Evolutionary conservation across 192 early-diverging fungal genomes (phyloP), one percentile per base, ranked within the genome.

Genomic region (Phlyctochytrium arcticum): DNA sequence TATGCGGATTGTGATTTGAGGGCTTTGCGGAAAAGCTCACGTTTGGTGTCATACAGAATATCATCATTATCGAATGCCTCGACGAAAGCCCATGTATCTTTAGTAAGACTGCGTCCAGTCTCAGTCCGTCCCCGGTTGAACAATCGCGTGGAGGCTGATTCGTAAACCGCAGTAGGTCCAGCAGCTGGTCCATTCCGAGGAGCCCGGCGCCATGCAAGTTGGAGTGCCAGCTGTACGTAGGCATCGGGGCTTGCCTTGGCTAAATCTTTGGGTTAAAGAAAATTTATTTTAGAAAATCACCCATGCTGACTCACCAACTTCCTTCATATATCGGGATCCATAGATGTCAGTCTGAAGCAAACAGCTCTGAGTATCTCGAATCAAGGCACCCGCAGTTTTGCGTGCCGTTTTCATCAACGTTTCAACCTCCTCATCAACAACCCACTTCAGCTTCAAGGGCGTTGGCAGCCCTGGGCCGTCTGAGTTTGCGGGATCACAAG

Each of bases 61-160:
- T 83, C 69, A 63, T 85, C 84, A 72, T 93, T 85, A 49, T 89
- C 88, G 63, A 93, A 89, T 3, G 80, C 78, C 21, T 82, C 74
- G 26, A 83, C 85, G 71, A 95, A 98, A 0, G 77, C 89, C 69
- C 88, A 76, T 44, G 84, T 84, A 12, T 96, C 94, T 5, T 68
- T 64, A 10, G 90, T 88, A 66, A 88, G 87, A 42, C 89, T 87
- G 9, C 95, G 84, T 23, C 89, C 89, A 32, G 94, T 98, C 70
- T 98, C 95, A 23, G 95, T 98, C 42, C 95, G 84, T 5, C 95
- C 95, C 46, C 90, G 88, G 49, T 82, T 71, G 68, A 83, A 80
- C 60, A 68, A 34, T 7, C 82, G 67, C 9, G 73, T 78, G 5
- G 78, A 77, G 10, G 78, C 81, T 29, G 76, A 74, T 49, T 83